These are phyloP conservation scores for Macadamia integrifolia DNA, from an alignment of 164 flowering plant species.

Conservation along the genomic window DNA sequence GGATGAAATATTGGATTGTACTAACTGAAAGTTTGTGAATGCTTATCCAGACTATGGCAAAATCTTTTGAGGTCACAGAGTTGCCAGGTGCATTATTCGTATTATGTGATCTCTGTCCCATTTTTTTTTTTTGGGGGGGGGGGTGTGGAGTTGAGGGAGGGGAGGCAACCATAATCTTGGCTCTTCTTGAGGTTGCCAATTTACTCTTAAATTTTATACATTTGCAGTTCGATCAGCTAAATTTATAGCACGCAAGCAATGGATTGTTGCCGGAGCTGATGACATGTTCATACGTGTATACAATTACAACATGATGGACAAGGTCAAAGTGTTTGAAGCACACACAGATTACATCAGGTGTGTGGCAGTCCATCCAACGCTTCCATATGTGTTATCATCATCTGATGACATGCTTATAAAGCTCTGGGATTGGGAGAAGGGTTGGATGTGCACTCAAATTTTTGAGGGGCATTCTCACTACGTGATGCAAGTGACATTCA, in stretches of 20 bases:
- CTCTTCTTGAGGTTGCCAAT: no score
- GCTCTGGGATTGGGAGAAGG: conserved; percentile 52
- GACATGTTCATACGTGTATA: conserved; percentile 29
- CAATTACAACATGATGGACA: conserved; percentile 26
- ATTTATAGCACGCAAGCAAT: conserved; percentile 25
- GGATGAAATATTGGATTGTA: background rate
- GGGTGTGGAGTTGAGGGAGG: no score
- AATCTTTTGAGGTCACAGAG: conserved; percentile 24
- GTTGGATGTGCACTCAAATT: conserved; percentile 33
- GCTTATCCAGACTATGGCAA: conserved; percentile 16
- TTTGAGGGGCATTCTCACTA: conserved; percentile 32
- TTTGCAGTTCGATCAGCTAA: conserved; percentile 27
- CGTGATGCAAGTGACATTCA: background rate
- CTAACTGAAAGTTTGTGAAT: background rate
- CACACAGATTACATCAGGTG: conserved; percentile 22
- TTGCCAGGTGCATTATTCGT: conserved; percentile 21
- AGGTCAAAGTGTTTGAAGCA: conserved; percentile 16
- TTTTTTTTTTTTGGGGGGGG: no score
- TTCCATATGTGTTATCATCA: conserved; percentile 35
- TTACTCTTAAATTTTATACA: no score
- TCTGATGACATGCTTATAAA: conserved; percentile 40
- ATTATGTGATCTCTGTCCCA: no score
- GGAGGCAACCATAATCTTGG: no score
- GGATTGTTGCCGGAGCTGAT: conserved; percentile 38
- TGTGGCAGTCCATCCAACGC: conserved; percentile 41